Conservation (phyloP, 805 yeast genomes). For the Cyberlindnera petersonii region DNA sequence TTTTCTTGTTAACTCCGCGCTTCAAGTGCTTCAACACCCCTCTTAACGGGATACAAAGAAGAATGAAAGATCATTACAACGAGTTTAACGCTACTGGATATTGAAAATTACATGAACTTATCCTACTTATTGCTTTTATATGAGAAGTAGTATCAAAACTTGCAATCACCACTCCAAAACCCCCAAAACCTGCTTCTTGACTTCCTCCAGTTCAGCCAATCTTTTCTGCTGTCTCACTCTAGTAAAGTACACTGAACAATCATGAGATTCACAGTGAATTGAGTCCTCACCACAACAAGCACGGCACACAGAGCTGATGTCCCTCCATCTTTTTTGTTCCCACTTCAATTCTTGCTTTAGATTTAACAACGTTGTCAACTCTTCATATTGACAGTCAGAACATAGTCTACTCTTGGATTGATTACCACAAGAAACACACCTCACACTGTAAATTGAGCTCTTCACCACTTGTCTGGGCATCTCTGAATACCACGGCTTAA, state of each 20-base stretch:
- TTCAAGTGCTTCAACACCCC: too few relatives aligned
- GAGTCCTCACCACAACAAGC: constrained; percentile 33
- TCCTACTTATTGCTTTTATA: too few relatives aligned
- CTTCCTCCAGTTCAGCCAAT: constrained; percentile 21
- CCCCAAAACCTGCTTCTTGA: constrained; percentile 5
- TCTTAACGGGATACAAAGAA: too few relatives aligned
- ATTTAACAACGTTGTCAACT: constrained; percentile 33
- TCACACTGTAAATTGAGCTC: constrained; percentile 30
- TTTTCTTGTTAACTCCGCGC: neutral
- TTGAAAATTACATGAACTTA: too few relatives aligned
- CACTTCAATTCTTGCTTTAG: constrained; percentile 28
- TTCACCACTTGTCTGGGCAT: constrained; percentile 43
- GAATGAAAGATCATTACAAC: too few relatives aligned
- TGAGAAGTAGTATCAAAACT: too few relatives aligned
- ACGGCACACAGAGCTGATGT: constrained; percentile 34
- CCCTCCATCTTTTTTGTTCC: constrained; percentile 28
- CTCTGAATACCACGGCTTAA: constrained; percentile 69
- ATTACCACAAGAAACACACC: constrained; percentile 23
- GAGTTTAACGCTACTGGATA: too few relatives aligned
- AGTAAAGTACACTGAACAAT: constrained; percentile 60
- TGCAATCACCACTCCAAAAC: constrained; percentile 12
- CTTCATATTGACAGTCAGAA: constrained; percentile 32
- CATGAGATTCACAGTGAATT: constrained; percentile 53
- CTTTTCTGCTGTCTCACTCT: constrained; percentile 40
- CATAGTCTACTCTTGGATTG: constrained; percentile 30